Percentiles rank a stretch among this genome's conserved stretches.
These are phyloP conservation scores for Fraxinus velutina DNA, from an alignment of 305 asterid genomes.

Conservation along the genomic window DNA sequence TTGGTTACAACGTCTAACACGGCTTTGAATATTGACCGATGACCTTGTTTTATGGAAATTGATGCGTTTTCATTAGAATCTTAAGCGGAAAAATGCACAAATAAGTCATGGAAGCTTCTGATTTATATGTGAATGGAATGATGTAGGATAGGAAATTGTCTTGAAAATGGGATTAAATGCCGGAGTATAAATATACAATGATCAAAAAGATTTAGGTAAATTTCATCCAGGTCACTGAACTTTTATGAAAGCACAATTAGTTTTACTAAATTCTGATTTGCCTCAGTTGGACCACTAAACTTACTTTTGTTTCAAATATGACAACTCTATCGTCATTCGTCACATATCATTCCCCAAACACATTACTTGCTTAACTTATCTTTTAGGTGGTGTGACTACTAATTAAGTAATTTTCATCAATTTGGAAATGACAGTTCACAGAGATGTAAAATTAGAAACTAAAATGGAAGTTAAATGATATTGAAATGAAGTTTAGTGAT, in stretches of 20 bases:
- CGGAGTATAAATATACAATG: not conserved
- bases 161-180: not conserved
- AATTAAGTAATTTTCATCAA: not conserved
- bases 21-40: conserved; percentile 22
- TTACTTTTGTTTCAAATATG: not conserved
- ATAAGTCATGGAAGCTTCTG: not conserved
- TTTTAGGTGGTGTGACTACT: not conserved
- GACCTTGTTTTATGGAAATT: not conserved
- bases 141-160: not conserved
- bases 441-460: not conserved
- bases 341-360: not conserved
- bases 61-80: not conserved
- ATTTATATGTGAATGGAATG: not conserved
- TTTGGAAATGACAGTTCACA: not conserved
- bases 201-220: not conserved
- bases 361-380: not conserved
- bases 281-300: not conserved
- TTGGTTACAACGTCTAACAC: not conserved
- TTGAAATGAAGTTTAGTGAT: not conserved
- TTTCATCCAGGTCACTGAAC: not conserved
- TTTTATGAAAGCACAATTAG: not conserved
- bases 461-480: not conserved
- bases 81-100: not conserved
- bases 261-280: not conserved
- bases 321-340: not conserved